These are phyloP conservation scores for Shiraia sp. DNA, from an alignment of 2,329 filamentous ascomycete genomes.

Conservation along the genomic window DNA sequence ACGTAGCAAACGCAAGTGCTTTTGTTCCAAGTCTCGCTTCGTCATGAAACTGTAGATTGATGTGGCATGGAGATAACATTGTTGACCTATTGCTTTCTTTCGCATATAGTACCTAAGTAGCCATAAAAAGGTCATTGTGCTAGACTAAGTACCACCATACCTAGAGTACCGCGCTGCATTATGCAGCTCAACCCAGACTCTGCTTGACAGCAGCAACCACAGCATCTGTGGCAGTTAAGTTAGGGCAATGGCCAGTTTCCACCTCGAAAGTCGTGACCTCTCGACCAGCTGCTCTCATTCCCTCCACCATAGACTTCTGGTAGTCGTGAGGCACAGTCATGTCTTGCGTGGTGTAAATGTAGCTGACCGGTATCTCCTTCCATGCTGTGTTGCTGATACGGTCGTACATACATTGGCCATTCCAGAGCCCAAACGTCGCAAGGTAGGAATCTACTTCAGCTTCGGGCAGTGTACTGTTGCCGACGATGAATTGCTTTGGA, in stretches of 20 bases:
- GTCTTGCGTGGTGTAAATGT: slow-evolving; percentile 12
- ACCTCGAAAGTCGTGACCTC: slow-evolving; percentile 10
- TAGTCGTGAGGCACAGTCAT: slow-evolving; percentile 13
- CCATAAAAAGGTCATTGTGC: no score
- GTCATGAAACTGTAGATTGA: no score
- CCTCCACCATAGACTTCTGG: slow-evolving; percentile 11
- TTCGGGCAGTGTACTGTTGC: not conserved
- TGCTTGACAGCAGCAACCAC: slow-evolving; percentile 6
- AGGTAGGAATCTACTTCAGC: slow-evolving; percentile 10
- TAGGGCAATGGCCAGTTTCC: slow-evolving; percentile 14
- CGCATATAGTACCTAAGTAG: no score
- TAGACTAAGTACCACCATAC: no score
- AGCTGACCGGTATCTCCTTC: slow-evolving; percentile 12
- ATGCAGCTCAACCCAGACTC: no score
- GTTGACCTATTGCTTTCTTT: no score
- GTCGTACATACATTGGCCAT: slow-evolving; percentile 11
- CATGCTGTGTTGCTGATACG: slow-evolving; percentile 6
- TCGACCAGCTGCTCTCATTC: slow-evolving; percentile 8
- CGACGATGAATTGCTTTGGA: slow-evolving; percentile 2
- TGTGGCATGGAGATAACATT: no score
- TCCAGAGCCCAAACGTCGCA: slow-evolving; percentile 7
- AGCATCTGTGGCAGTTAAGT: slow-evolving; percentile 8
- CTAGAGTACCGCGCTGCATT: no score
- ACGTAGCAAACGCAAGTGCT: no score
- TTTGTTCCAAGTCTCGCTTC: no score